Evolutionary conservation across 106 monocot genomes (phyloP).

Genomic region (Narthecium ossifragum): DNA sequence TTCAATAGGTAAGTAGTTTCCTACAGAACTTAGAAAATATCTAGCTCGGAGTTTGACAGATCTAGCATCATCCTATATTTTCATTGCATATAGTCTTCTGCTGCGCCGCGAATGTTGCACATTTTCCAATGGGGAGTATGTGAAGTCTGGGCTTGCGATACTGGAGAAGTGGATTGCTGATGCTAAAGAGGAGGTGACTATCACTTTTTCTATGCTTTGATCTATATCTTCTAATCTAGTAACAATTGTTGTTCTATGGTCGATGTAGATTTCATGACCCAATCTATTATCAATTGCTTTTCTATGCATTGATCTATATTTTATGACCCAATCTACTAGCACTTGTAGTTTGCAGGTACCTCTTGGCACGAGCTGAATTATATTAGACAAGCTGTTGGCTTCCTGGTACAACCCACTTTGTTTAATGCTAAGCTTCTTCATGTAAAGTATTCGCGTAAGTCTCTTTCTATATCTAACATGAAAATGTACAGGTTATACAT

Average conservation of each 20-base stretch:
- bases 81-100: slow-evolving; percentile 39
- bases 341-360: slow-evolving; percentile 82
- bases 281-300: no score
- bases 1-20: slow-evolving; percentile 66
- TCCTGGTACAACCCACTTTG: slow-evolving; percentile 54
- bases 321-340: no score
- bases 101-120: slow-evolving; percentile 90
- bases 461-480: no score
- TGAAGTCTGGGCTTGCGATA: slow-evolving; percentile 76
- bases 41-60: neutral
- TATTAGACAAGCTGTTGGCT: slow-evolving; percentile 93
- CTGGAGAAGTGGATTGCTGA: slow-evolving; percentile 80
- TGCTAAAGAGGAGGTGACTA: slow-evolving; percentile 63
- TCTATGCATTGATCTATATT: neutral
- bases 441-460: no score
- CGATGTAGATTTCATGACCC: no score
- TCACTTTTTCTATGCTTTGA: neutral
- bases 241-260: no score
- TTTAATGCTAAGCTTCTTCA: no score
- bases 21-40: neutral
- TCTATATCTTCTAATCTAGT: neutral
- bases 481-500: slow-evolving; percentile 94
- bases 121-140: slow-evolving; percentile 94
- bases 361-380: slow-evolving; percentile 96
- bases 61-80: neutral